A percentile compares a stretch with the other conserved stretches of the same genome.
phyloP scores from a whole-genome alignment of 805 yeast genomes.

The Monosporozyma aquatica region DNA sequence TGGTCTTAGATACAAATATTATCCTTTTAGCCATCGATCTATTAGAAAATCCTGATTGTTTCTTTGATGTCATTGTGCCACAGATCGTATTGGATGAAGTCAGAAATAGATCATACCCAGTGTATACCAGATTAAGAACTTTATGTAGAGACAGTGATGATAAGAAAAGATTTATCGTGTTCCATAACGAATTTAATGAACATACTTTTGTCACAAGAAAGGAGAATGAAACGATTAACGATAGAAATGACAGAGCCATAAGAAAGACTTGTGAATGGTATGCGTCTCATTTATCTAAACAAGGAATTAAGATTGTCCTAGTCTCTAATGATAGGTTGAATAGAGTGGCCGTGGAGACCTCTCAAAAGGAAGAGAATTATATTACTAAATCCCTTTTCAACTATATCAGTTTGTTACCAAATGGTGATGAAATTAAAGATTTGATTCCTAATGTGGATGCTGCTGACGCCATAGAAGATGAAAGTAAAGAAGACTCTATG shows the following conservation, averaged over 20 bases:
- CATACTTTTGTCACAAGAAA: constrained; percentile 57
- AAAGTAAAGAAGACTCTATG: constrained; percentile 19
- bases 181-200: constrained; percentile 83
- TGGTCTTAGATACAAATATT: constrained; percentile 81
- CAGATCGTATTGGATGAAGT: constrained; percentile 94
- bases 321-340: constrained; percentile 75
- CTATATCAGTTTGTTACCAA: constrained; percentile 64
- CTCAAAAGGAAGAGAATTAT: constrained; percentile 32
- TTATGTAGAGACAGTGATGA: constrained; percentile 47
- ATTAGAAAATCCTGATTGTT: constrained; percentile 64
- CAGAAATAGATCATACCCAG: constrained; percentile 75
- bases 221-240: constrained; percentile 68
- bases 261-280: constrained; percentile 70
- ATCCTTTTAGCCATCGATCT: constrained; percentile 83
- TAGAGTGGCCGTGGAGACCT: constrained; percentile 40
- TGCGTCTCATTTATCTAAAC: constrained; percentile 45
- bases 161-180: constrained; percentile 78
- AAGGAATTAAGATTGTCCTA: constrained; percentile 41
- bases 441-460: constrained; percentile 54
- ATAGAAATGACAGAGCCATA: constrained; percentile 86
- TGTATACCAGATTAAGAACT: constrained; percentile 74
- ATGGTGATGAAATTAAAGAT: constrained; percentile 67
- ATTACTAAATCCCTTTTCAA: constrained; percentile 49
- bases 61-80: constrained; percentile 87
- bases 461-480: constrained; percentile 13